These are phyloP conservation scores for Penicillium macrosclerotiorum DNA, from an alignment of 495 filamentous ascomycete genomes.

Conservation along the genomic window DNA sequence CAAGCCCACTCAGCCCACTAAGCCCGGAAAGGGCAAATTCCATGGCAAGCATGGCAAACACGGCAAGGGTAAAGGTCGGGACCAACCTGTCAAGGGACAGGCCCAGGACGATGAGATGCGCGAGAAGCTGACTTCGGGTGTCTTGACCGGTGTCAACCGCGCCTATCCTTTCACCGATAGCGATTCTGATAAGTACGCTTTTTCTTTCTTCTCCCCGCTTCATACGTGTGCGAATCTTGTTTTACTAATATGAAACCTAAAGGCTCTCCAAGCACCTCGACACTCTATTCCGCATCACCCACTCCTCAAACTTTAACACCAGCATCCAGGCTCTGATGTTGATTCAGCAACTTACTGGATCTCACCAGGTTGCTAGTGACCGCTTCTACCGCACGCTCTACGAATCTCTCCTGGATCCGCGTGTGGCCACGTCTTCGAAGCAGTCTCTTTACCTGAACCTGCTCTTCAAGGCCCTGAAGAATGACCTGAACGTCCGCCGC, in stretches of 20 bases:
- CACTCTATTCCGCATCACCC: conserved; percentile 89
- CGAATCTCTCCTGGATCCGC: conserved; percentile 87
- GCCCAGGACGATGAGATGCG: conserved; percentile 63
- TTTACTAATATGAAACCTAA: conserved; percentile 22
- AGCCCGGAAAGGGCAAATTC: conserved; percentile 23
- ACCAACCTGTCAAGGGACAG: conserved; percentile 53
- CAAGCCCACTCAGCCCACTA: conserved; percentile 51
- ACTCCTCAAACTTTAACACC: conserved; percentile 98
- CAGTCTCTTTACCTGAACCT: conserved; percentile 93
- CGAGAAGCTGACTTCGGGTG: conserved; percentile 86
- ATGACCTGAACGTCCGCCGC: conserved; percentile 79
- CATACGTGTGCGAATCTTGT: background rate
- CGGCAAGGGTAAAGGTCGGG: conserved; percentile 37
- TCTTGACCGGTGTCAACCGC: conserved; percentile 92
- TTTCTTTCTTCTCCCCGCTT: background rate
- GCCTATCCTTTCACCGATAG: conserved; percentile 88
- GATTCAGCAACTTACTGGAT: conserved; percentile 84
- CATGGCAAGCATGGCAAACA: conserved; percentile 23
- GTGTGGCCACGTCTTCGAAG: conserved; percentile 86
- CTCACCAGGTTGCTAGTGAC: conserved; percentile 75
- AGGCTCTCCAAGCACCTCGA: conserved; percentile 84
- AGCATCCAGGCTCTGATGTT: conserved; percentile 94
- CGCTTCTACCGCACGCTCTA: conserved; percentile 94
- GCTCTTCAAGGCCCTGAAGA: conserved; percentile 80
- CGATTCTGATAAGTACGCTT: conserved; percentile 66